Conservation (phyloP, 176 grass and related monocot species). For the Aegilops sharonensis region DNA sequence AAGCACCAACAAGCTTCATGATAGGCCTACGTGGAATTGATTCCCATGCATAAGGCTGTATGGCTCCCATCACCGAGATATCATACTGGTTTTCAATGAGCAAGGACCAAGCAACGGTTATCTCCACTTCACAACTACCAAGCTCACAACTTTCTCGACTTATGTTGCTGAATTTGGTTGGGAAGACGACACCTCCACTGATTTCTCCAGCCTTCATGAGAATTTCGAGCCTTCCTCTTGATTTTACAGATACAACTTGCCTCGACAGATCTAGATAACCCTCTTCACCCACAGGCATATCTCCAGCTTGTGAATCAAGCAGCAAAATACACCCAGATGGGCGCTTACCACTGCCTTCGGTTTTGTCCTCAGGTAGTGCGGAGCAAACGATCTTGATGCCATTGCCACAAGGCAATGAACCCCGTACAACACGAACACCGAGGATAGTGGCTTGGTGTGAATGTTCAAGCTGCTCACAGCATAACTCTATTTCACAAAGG, state of each 20-base stretch:
- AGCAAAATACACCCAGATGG: background rate
- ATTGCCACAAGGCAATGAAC: background rate
- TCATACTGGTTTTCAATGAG: background rate
- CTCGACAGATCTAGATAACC: background rate
- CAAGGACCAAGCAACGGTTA: background rate
- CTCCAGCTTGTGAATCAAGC: background rate
- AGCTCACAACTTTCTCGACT: background rate
- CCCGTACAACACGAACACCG: background rate
- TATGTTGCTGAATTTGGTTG: background rate
- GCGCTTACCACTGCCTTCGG: background rate
- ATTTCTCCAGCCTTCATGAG: background rate
- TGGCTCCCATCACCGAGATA: background rate
- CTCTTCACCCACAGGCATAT: no score
- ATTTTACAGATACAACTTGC: background rate
- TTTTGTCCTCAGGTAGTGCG: background rate
- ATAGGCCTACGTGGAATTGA: no score
- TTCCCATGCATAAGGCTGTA: background rate
- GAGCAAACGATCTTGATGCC: background rate
- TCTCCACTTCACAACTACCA: background rate
- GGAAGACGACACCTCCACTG: background rate
- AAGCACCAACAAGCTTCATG: no score
- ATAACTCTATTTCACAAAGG: background rate
- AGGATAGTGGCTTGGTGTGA: background rate
- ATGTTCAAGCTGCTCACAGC: background rate
- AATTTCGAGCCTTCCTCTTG: background rate